A percentile compares a stretch with the other conserved stretches of the same genome.
Evolutionary conservation across 108 stramenopile genomes (phyloP).

Genomic region (Nitzschia sp.): DNA sequence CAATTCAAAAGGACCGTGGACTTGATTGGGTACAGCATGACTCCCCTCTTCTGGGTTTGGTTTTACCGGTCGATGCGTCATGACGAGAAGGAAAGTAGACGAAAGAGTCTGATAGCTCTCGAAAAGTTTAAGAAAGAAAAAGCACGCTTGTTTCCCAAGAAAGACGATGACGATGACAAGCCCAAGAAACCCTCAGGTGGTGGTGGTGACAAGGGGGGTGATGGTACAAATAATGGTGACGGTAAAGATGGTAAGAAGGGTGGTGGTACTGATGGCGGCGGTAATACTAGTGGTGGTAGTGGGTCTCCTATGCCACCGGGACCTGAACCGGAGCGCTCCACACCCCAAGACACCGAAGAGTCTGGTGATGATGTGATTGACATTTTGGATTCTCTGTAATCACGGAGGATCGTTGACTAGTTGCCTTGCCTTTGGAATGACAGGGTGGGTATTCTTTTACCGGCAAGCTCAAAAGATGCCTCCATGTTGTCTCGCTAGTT

Average conservation of each 20-base stretch:
- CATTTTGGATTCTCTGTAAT: slow-evolving; percentile 34
- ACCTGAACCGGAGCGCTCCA: not conserved
- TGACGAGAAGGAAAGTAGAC: slow-evolving; percentile 2
- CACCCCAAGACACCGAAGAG: not conserved
- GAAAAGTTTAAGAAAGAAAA: slow-evolving; percentile 43
- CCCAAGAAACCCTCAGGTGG: slow-evolving; percentile 17
- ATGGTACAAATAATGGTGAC: slow-evolving; percentile 28
- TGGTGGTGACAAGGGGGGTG: slow-evolving; percentile 29
- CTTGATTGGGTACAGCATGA: slow-evolving; percentile 38
- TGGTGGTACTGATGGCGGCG: slow-evolving; percentile 9
- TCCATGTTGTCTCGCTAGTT: no score
- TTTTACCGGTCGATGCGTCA: no score
- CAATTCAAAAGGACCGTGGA: not conserved
- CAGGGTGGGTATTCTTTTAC: no score
- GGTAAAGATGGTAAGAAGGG: slow-evolving; percentile 36
- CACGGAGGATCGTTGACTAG: not conserved
- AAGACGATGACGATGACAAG: slow-evolving; percentile 37
- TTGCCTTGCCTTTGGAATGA: not conserved
- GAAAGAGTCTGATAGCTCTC: slow-evolving; percentile 38
- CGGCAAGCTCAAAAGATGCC: no score
- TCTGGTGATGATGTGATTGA: slow-evolving; percentile 29
- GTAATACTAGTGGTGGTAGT: slow-evolving; percentile 15
- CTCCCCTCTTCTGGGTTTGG: no score
- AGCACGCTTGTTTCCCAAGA: slow-evolving; percentile 40
- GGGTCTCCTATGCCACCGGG: not conserved